These are phyloP conservation scores for Dichotomopilus funicola DNA, from an alignment of 2,329 filamentous ascomycete genomes.

Conservation along the genomic window DNA sequence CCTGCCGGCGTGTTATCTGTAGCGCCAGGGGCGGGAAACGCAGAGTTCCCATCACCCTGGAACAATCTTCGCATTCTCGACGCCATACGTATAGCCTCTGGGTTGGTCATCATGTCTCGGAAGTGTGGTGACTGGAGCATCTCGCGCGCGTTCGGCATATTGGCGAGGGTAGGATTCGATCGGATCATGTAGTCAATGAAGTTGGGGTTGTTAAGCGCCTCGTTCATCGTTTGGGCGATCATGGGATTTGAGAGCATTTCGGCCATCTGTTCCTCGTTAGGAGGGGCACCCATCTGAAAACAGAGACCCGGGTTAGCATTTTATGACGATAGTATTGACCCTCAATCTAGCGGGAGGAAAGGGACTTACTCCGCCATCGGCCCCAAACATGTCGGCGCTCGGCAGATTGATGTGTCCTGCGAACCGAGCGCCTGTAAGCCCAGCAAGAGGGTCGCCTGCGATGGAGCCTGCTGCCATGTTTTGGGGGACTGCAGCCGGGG, in stretches of 20 bases:
- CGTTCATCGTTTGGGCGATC: conserved; percentile 81
- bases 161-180: conserved; percentile 74
- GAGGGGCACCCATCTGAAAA: conserved; percentile 77
- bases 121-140: conserved; percentile 86
- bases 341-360: not conserved
- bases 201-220: conserved; percentile 90
- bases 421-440: conserved; percentile 86
- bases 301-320: conserved; percentile 9
- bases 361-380: conserved; percentile 79
- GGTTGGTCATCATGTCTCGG: conserved; percentile 88
- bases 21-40: conserved; percentile 84
- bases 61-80: conserved; percentile 74
- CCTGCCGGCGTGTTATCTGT: conserved; percentile 72
- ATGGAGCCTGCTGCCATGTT: conserved; percentile 72
- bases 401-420: conserved; percentile 88
- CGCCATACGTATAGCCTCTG: conserved; percentile 73
- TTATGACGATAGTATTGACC: not conserved
- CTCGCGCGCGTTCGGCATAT: conserved; percentile 69
- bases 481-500: conserved; percentile 57
- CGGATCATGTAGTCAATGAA: conserved; percentile 94
- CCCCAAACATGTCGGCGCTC: conserved; percentile 81
- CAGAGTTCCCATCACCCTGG: conserved; percentile 43
- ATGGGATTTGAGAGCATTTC: conserved; percentile 84
- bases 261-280: conserved; percentile 72
- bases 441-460: conserved; percentile 83